A percentile compares a stretch with the other conserved stretches of the same genome.
phyloP scores from a whole-genome alignment of 106 monocot genomes.

The Ottelia alismoides region DNA sequence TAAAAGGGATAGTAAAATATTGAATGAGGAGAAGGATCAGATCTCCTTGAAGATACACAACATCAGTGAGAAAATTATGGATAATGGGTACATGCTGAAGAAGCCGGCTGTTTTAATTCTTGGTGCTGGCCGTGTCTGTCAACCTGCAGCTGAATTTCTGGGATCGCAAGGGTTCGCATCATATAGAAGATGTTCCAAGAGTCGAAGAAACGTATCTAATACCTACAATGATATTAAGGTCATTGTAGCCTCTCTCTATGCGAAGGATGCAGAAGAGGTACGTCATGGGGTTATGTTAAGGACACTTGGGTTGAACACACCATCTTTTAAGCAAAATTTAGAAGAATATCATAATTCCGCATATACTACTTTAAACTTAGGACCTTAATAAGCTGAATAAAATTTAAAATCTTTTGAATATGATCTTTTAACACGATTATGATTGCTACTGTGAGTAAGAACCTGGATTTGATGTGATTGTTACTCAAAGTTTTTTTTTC shows the following conservation, averaged over 20 bases:
- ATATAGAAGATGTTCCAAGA: constrained; percentile 9
- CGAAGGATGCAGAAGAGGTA: constrained; percentile 93
- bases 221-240: constrained; percentile 40
- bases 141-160: constrained; percentile 77
- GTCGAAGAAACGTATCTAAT: too few relatives aligned
- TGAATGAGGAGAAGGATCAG: constrained; percentile 19
- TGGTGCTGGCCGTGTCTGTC: constrained; percentile 89
- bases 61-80: constrained; percentile 25
- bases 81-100: constrained; percentile 9
- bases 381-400: too few relatives aligned
- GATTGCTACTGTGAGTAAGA: neutral
- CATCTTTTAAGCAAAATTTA: neutral
- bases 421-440: neutral
- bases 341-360: too few relatives aligned
- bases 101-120: constrained; percentile 59
- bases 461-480: too few relatives aligned
- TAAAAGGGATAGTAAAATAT: neutral
- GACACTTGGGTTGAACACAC: too few relatives aligned
- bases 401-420: too few relatives aligned
- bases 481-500: too few relatives aligned
- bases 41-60: constrained; percentile 37
- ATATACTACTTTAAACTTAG: too few relatives aligned
- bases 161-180: constrained; percentile 29
- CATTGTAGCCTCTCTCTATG: constrained; percentile 84
- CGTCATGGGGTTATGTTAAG: neutral